Conservation (phyloP, 208 protist genomes). For the Trypanosoma caninum region DNA sequence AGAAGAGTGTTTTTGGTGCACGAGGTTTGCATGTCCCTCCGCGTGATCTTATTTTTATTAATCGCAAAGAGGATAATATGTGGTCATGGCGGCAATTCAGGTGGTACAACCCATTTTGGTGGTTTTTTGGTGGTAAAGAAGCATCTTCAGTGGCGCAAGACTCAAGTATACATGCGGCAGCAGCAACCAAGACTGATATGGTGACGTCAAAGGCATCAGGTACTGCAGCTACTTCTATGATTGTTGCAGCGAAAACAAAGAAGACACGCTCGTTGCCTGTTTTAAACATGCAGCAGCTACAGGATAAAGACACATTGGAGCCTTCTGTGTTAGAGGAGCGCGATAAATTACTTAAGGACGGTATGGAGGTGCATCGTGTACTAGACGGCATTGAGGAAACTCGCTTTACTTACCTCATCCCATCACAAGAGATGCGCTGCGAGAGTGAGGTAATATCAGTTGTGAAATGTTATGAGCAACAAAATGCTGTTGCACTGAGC, state of each 20-base stretch:
- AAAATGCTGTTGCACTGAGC: conserved; percentile 24
- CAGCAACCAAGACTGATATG: background rate
- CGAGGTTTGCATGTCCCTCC: conserved; percentile 21
- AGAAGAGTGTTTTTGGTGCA: conserved; percentile 51
- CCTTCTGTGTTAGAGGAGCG: conserved; percentile 51
- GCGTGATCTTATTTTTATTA: conserved; percentile 59
- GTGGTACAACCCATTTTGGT: conserved; percentile 77
- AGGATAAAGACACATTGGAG: conserved; percentile 43
- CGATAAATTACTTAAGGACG: conserved; percentile 49
- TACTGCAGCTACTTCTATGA: background rate
- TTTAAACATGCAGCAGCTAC: conserved; percentile 39
- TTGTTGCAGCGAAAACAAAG: conserved; percentile 8
- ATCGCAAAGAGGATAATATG: conserved; percentile 48
- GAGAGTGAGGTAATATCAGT: conserved; percentile 57
- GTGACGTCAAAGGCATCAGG: background rate
- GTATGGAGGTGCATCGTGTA: conserved; percentile 51
- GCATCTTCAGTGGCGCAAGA: conserved; percentile 40
- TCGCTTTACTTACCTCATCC: conserved; percentile 63
- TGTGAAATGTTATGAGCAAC: conserved; percentile 55
- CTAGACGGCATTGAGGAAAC: conserved; percentile 78
- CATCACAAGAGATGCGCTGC: conserved; percentile 49
- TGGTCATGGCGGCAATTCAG: conserved; percentile 24
- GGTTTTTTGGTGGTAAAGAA: conserved; percentile 45
- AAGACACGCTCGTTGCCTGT: conserved; percentile 44
- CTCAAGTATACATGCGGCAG: no score